A percentile compares a stretch with the other conserved stretches of the same genome.
phyloP scores from a whole-genome alignment of 2,329 filamentous ascomycete genomes.

The Graphium sp. region DNA sequence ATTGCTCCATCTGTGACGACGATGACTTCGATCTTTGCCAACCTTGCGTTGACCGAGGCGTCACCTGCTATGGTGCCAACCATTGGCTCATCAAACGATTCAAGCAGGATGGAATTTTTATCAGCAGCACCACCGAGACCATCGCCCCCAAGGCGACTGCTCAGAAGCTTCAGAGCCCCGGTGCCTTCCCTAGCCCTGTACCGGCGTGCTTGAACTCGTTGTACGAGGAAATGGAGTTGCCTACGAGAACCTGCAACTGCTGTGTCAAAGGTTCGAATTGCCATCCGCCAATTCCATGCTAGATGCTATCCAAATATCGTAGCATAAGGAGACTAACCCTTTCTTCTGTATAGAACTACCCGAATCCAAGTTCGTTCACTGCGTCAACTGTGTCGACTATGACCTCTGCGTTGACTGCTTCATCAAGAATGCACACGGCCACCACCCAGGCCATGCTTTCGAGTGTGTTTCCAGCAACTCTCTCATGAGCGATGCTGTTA shows the following conservation, averaged over 20 bases:
- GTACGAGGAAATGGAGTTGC: slow-evolving; percentile 4
- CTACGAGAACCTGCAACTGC: slow-evolving; percentile 56
- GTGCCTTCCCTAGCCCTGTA: not conserved
- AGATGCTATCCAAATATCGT: slow-evolving; percentile 2
- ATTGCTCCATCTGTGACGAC: slow-evolving; percentile 84
- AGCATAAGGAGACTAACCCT: slow-evolving; percentile 5
- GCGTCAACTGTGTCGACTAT: slow-evolving; percentile 70
- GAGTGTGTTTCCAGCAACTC: slow-evolving; percentile 47
- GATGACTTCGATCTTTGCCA: slow-evolving; percentile 92
- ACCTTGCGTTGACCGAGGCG: slow-evolving; percentile 56
- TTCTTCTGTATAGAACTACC: slow-evolving; percentile 40
- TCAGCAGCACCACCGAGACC: slow-evolving; percentile 73
- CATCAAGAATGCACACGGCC: slow-evolving; percentile 59
- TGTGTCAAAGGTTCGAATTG: slow-evolving; percentile 27
- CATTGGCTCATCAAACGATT: slow-evolving; percentile 94
- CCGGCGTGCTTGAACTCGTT: not conserved
- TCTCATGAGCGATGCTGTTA: slow-evolving; percentile 41
- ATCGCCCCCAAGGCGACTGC: slow-evolving; percentile 43
- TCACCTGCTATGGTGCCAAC: slow-evolving; percentile 58
- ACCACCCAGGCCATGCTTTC: slow-evolving; percentile 80
- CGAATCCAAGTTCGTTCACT: slow-evolving; percentile 73
- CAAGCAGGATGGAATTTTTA: slow-evolving; percentile 60
- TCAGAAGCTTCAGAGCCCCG: not conserved
- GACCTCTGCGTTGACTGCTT: slow-evolving; percentile 84
- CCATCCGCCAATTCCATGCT: not conserved